Base-by-base conservation (phyloP, 495 filamentous ascomycete genomes). In the Hyphodiscus hymeniophilus region DNA sequence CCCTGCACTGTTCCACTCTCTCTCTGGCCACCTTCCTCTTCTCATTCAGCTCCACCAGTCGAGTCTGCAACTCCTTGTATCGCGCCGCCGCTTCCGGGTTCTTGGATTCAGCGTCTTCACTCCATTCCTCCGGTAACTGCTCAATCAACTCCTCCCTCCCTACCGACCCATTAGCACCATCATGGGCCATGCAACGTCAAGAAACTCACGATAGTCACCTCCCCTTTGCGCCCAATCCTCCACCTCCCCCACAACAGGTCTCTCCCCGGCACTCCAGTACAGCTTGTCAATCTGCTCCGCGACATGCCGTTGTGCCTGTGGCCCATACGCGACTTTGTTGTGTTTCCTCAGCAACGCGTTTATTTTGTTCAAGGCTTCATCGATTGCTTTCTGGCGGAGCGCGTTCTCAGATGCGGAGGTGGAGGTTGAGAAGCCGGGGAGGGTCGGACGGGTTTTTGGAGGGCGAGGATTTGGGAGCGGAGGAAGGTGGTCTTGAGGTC, bases 281-380 rank as follows among this genome's bases (percentile, higher is more conserved):
- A 90, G 63, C 42, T 65, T 67, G 55, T 89, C 80, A 35, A 94
- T 81, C 69, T 94, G 87, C 63, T 89, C 83, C 18, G 85, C 87
- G 33, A 94, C 76, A 66, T 89, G 84, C 30, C 86, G 77, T 47
- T 81, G 77, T 0, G 84, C 79, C 55, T 90, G 85, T 0, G 82
- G 76, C 11, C 81, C 76, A 65, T 91, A 90, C 13, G 79, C 81
- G 28, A 81, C 69, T 24, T 78, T 80, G 50, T 75, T 74, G 62
- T 94, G 88, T 50, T 84, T 81, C 45, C 75, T 77, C 31, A 88
- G 66, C 18, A 68, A 65, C 35, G 75, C 67, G 60, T 90, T 89
- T 8, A 89, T 78, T 73, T 64, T 65, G 46, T 62, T 59, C 18
- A 74, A 53, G 13, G 59, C 67, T 38, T 72, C 67, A 47, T 71